Base-by-base conservation (phyloP, 495 filamentous ascomycete species). In the Lepidopterella palustris region DNA sequence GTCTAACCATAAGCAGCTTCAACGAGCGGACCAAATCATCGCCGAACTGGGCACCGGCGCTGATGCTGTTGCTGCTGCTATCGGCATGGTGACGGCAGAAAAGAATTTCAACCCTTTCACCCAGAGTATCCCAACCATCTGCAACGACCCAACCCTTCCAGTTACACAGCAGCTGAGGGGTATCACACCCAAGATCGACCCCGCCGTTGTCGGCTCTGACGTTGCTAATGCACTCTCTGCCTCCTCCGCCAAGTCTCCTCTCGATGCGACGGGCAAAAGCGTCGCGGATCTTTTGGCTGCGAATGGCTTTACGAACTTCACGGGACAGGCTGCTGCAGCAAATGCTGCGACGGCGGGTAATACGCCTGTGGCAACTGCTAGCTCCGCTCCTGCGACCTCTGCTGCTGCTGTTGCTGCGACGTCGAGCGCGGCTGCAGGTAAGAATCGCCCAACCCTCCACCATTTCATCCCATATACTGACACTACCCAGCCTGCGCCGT, bases 101-200 rank as follows among this genome's bases (percentile, higher is more conserved):
- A 80, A 84, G 73, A 85, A 86, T 78, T 82, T 82, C 76, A 86
- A 86, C 73, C 80, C 80, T 39, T 85, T 82, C 59, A 77, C 65
- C 25, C 75, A 78, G 45, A 68, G 65, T 35, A 75, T 80, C 26
- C 83, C 82, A 52, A 77, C 71, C 54, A 78, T 85, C 67, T 85
- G 83, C 70, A 72, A 68, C 10, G 83, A 86, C 57, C 68, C 77
- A 8, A 70, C 69, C 23, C 79, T 86, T 8, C 83, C 83, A 1
- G 77, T 72, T 11, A 84, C 79, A n/a, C 61, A 69, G 11, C 78
- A 73, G 52, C 77, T 86, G 31, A 75, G 82, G 25, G 83, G 83
- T 47, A 82, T 86, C 47, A 72, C 83, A 26, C 82, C 83, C 45
- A 70, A 83, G 0, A 74, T 86, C 40, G 83, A 86, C 62, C 82